Base-by-base conservation (phyloP, 441 rosid species). In the Arabidopsis lyrata region DNA sequence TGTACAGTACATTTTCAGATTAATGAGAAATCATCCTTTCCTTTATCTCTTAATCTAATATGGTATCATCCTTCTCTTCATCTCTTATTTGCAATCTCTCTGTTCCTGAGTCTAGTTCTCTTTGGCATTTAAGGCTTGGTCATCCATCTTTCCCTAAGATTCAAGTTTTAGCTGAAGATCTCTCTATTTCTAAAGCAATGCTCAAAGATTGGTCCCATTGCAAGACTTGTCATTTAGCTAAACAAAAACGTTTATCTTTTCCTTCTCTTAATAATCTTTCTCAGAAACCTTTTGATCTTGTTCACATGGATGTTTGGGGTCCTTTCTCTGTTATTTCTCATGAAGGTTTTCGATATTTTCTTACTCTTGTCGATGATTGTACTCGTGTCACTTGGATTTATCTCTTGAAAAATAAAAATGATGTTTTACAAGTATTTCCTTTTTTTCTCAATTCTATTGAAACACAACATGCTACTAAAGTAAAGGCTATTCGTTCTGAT, bases 231-330 rank as follows among this genome's bases (percentile, higher is more conserved):
- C 54, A 63, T 29, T n/a, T 63, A 5, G 49, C 48, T 2, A 58
- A 61, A n/a, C 66, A 41, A 5, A 61, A 22, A 14, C 1, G 24
- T 0, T 6, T 61, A 3, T 5, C 8, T 1, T 63, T 63, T 44
- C 39, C 24, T 1, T 42, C 10, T 62, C 0, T 14, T 1, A 42
- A 44, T 2, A 14, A 63, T 22, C 0, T 8, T 0, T 8, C 14
- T 1, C 0, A 8, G 0, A 42, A 29, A 1, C 8, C 24, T n/a
- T 63, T 42, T 61, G 50, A 41, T 41, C 0, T 61, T 0, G 2
- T 61, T 1, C 66, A 61, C 5, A 0, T 61, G 1, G 72, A 67
- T 39, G 9, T 53, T 0, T 67, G 72, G 52, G 63, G 39, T 7
- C 52, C 52, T 3, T 54, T 52, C 5, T 34, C 56, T 1, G 1